Evolutionary conservation across 169 alveolate genomes (phyloP), one percentile per base, ranked within the genome.

Genomic region (Cryptosporidium parvum): DNA sequence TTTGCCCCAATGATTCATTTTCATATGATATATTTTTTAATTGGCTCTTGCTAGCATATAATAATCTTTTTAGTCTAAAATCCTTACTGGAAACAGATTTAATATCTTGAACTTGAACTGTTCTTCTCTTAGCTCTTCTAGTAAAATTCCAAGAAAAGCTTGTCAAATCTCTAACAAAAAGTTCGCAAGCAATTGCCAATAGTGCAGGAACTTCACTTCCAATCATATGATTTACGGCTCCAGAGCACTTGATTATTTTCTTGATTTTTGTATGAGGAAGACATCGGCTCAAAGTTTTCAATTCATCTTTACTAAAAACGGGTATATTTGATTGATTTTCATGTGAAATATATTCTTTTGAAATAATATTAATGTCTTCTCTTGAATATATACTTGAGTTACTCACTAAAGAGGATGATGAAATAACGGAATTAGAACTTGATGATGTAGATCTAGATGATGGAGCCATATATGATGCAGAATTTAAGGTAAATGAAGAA

Each of bases 161-260:
- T 0, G 86, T 75, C 59, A 75, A 31, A 39, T 75, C 86, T 56
- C 86, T 31, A 35, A 75, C 86, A 35, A 75, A 59, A 4, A 75
- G 86, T 10, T 75, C 70, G 21, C 73, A 75, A 21, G 86, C 86
- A 53, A 75, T 75, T 6, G 72, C 86, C n/a, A 75, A 59, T 29
- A 75, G 42, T 21, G 86, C 72, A 39, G 86, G 86, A 35, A 75
- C 86, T 18, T 75, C 86, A 31, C 86, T 75, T 58, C 72, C 86
- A 37, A 59, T 75, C 42, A 75, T 35, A 39, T 59, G 69, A 23
- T 75, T 75, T n/a, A 75, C 59, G 21, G 51, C 44, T 52, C 86
- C 86, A 75, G 71, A 53, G 23, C 53, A 52, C 31, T 59, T 75
- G 2, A 75, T 37, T 75, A 75, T 53, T 59, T 44, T 59, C 39